Conservation (phyloP, 306 rosid genomes). For the Casuarina equisetifolia region DNA sequence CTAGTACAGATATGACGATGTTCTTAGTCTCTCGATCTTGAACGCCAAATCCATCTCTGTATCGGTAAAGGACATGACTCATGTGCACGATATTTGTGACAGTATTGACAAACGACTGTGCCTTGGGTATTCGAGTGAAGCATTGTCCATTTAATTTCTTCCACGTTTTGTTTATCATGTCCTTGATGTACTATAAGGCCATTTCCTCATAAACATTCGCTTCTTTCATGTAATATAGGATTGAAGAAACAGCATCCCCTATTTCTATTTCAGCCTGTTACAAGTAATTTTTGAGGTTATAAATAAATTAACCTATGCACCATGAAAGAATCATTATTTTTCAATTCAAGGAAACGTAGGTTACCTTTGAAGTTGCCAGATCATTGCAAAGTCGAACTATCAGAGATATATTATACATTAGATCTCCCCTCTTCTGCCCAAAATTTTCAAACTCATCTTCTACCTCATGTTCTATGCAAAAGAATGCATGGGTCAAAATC, state of each 20-base stretch:
- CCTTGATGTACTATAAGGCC: conserved; percentile 37
- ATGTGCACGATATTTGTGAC: too few relatives aligned
- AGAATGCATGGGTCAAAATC: conserved; percentile 36
- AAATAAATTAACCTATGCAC: neutral
- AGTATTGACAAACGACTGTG: too few relatives aligned
- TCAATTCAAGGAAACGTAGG: too few relatives aligned
- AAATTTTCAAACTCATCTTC: conserved; percentile 18
- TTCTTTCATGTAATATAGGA: conserved; percentile 51
- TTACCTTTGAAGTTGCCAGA: conserved; percentile 36
- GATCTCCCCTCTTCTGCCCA: conserved; percentile 20
- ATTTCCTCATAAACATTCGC: conserved; percentile 40
- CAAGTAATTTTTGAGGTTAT: neutral
- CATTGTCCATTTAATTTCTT: too few relatives aligned
- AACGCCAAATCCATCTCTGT: too few relatives aligned
- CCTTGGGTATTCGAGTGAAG: too few relatives aligned
- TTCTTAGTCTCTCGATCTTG: too few relatives aligned
- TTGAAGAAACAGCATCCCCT: conserved; percentile 59
- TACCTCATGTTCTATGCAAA: conserved; percentile 30
- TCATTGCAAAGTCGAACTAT: conserved; percentile 40
- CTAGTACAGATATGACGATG: too few relatives aligned
- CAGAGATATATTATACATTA: conserved; percentile 33
- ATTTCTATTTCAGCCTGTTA: conserved; percentile 56
- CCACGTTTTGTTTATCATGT: too few relatives aligned
- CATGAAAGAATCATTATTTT: neutral
- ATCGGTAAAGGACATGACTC: too few relatives aligned